phyloP scores from a whole-genome alignment of 1,139 yeast species.

The Hansenula lynferdii region DNA sequence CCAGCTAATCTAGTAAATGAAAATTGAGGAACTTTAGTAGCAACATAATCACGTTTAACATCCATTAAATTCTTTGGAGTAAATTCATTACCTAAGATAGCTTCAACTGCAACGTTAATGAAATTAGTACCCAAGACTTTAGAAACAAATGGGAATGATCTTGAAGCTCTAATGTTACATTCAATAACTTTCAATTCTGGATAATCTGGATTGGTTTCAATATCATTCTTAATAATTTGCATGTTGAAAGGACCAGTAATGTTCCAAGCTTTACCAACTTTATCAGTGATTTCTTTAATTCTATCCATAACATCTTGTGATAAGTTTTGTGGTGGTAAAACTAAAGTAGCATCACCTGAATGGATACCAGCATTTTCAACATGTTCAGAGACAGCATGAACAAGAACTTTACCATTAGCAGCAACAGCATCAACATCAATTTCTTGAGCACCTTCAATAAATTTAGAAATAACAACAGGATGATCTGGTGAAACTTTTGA shows the following conservation, averaged over 20 bases:
- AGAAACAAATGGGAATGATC: constrained; percentile 98
- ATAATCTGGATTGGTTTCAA: constrained; percentile 33
- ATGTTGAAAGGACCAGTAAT: constrained; percentile 98
- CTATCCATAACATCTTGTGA: constrained; percentile 55
- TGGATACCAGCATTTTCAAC: constrained; percentile 99
- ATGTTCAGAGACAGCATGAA: constrained; percentile 96
- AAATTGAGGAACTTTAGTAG: constrained; percentile 96
- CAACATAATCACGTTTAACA: constrained; percentile 63
- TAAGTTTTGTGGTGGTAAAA: constrained; percentile 83
- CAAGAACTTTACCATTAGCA: constrained; percentile 75
- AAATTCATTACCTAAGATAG: constrained; percentile 68
- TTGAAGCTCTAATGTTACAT: constrained; percentile 97
- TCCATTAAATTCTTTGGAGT: constrained; percentile 67
- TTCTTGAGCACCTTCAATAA: constrained; percentile 93
- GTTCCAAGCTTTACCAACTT: constrained; percentile 92
- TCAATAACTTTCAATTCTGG: constrained; percentile 86
- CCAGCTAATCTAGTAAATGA: constrained; percentile 98
- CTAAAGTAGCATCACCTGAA: constrained; percentile 96
- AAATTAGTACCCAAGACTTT: constrained; percentile 93
- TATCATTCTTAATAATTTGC: constrained; percentile 82
- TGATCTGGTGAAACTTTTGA: constrained; percentile 86
- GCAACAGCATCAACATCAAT: constrained; percentile 98
- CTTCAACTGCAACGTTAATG: constrained; percentile 90
- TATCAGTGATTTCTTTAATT: constrained; percentile 77
- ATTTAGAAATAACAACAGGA: constrained; percentile 96